A percentile compares a stretch with the other conserved stretches of the same genome.
Conservation (phyloP, 345 rosid genomes). For the Tarenaya hassleriana region DNA sequence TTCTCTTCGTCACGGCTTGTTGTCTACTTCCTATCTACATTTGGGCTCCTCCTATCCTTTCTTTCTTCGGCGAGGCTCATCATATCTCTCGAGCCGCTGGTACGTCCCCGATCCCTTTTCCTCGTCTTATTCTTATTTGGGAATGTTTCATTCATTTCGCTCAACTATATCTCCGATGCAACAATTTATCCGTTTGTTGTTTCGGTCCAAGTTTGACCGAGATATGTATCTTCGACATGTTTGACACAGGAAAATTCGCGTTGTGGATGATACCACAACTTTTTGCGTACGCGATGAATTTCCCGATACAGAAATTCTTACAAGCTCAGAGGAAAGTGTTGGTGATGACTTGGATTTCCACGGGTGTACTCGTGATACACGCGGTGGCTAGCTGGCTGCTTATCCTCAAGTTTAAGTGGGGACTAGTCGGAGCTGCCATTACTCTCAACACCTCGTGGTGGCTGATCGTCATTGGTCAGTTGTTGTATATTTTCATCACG, state of each 20-base stretch:
- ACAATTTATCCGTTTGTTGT: not conserved
- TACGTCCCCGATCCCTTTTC: too few relatives aligned
- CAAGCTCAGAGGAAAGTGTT: slow-evolving; percentile 80
- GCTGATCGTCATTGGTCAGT: slow-evolving; percentile 59
- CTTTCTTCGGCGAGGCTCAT: slow-evolving; percentile 61
- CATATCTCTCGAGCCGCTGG: slow-evolving; percentile 84
- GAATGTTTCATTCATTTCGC: too few relatives aligned
- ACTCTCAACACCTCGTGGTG: slow-evolving; percentile 84
- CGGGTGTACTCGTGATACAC: slow-evolving; percentile 51
- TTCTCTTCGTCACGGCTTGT: slow-evolving; percentile 61
- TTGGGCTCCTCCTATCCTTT: slow-evolving; percentile 80
- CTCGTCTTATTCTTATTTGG: not conserved
- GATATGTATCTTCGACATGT: not conserved
- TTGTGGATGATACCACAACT: slow-evolving; percentile 84
- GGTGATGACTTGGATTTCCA: slow-evolving; percentile 80
- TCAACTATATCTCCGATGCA: too few relatives aligned
- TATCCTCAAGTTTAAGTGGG: slow-evolving; percentile 69
- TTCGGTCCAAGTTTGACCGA: not conserved
- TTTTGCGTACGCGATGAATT: slow-evolving; percentile 80
- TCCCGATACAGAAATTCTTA: slow-evolving; percentile 83
- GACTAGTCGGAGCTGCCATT: slow-evolving; percentile 80
- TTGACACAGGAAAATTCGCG: slow-evolving; percentile 69
- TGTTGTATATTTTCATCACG: slow-evolving; percentile 73
- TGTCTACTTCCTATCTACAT: slow-evolving; percentile 58
- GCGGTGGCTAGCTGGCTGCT: slow-evolving; percentile 68